phyloP scores from a whole-genome alignment of 2,329 filamentous ascomycete genomes.

The Neurospora crassa region DNA sequence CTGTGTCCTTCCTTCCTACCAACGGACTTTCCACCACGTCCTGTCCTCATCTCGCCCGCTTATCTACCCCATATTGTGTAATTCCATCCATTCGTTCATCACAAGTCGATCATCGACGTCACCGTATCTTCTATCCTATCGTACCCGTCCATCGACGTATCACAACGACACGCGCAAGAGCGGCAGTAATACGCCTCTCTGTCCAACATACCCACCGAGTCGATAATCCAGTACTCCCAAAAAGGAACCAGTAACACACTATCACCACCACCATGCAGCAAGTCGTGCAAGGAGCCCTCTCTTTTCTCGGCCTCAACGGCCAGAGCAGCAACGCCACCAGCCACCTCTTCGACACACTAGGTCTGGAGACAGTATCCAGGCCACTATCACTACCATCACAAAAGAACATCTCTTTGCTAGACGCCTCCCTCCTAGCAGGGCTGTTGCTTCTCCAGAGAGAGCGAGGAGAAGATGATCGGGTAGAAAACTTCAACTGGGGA shows the following conservation, averaged over 20 bases:
- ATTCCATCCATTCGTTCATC: not conserved
- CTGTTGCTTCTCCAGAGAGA: slow-evolving; percentile 6
- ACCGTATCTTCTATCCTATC: not conserved
- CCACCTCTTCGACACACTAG: not conserved
- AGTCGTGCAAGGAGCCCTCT: slow-evolving; percentile 6
- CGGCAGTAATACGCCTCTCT: not conserved
- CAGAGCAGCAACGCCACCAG: not conserved
- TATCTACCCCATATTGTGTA: not conserved
- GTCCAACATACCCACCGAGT: not conserved
- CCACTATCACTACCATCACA: slow-evolving; percentile 1
- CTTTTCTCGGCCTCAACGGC: slow-evolving; percentile 2
- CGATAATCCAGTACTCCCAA: not conserved
- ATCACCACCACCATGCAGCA: not conserved
- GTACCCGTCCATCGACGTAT: not conserved
- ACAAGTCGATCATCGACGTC: not conserved
- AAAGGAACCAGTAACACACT: not conserved
- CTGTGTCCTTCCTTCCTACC: not conserved
- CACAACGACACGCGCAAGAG: not conserved
- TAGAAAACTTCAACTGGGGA: slow-evolving; percentile 6
- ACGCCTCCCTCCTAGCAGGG: slow-evolving; percentile 5
- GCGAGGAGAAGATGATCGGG: slow-evolving; percentile 1
- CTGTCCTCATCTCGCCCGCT: not conserved
- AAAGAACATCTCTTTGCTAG: not conserved
- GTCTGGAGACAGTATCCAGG: slow-evolving; percentile 2
- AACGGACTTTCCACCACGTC: not conserved